A percentile compares a stretch with the other conserved stretches of the same genome.
Evolutionary conservation across 306 rosid species (phyloP).

Genomic region (Cicer pinnatifidum): DNA sequence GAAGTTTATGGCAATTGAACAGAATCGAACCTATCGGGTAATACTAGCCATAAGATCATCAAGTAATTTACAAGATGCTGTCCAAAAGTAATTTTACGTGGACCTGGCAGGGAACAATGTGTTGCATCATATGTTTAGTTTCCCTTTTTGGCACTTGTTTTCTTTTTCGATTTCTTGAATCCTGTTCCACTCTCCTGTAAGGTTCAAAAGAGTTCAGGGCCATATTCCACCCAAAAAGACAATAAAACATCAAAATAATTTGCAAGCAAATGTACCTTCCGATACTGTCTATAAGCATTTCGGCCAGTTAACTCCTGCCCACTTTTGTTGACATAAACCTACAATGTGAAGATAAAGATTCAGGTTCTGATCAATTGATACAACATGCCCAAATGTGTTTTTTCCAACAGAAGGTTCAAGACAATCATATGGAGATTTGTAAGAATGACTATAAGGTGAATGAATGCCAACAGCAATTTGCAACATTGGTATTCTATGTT

Average conservation of each 20-base stretch:
- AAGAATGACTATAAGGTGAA: neutral
- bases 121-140: conserved; percentile 41
- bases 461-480: conserved; percentile 2
- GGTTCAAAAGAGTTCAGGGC: conserved; percentile 43
- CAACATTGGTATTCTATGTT: neutral
- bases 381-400: conserved; percentile 31
- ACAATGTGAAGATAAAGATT: conserved; percentile 41
- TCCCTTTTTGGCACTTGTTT: conserved; percentile 58
- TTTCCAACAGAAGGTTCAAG: conserved; percentile 9
- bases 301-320: conserved; percentile 79
- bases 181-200: conserved; percentile 72
- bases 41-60: conserved; percentile 26
- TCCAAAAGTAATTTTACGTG: conserved; percentile 37
- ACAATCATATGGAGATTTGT: conserved; percentile 21
- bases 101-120: conserved; percentile 23
- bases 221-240: conserved; percentile 9
- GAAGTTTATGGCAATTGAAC: conserved; percentile 27
- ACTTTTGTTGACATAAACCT: conserved; percentile 77
- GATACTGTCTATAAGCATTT: conserved; percentile 64
- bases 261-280: conserved; percentile 56
- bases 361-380: conserved; percentile 33
- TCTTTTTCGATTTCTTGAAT: conserved; percentile 57
- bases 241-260: conserved; percentile 13
- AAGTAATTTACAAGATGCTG: conserved; percentile 37
- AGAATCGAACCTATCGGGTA: conserved; percentile 10